Evolutionary conservation across 352 stramenopile genomes (phyloP).

Genomic region (Globisporangium radiosum): DNA sequence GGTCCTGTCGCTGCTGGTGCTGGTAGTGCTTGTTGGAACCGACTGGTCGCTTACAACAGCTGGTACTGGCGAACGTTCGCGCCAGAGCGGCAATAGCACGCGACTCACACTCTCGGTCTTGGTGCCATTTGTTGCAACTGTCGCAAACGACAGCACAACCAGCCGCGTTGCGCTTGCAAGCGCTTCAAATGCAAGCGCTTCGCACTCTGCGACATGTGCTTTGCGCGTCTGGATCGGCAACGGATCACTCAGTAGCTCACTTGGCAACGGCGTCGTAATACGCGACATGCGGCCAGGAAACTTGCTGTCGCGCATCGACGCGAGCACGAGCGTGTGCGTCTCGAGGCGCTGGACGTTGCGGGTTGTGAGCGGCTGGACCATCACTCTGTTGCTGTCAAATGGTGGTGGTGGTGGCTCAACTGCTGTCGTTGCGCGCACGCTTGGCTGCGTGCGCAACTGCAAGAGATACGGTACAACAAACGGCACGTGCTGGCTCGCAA

Average conservation of each 20-base stretch:
- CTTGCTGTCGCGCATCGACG: constrained; percentile 72
- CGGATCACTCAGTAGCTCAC: constrained; percentile 38
- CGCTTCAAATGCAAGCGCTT: constrained; percentile 42
- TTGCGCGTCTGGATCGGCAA: constrained; percentile 50
- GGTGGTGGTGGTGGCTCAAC: no score
- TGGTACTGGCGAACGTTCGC: neutral
- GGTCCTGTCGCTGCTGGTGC: neutral
- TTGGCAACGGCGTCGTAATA: constrained; percentile 52
- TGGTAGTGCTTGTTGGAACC: neutral
- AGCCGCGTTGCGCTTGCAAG: constrained; percentile 26
- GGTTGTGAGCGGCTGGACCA: constrained; percentile 43
- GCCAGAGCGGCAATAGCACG: constrained; percentile 27
- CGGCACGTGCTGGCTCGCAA: constrained; percentile 43
- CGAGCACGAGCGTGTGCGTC: constrained; percentile 35
- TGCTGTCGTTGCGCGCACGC: no score
- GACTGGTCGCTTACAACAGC: neutral
- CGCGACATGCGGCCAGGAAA: constrained; percentile 72
- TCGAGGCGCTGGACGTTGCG: constrained; percentile 32
- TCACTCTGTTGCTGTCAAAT: constrained; percentile 14
- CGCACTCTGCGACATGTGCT: constrained; percentile 38
- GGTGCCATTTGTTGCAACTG: constrained; percentile 11
- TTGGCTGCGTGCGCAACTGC: constrained; percentile 38
- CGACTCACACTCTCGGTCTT: constrained; percentile 23
- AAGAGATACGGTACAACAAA: constrained; percentile 73
- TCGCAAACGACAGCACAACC: constrained; percentile 50